These are phyloP conservation scores for Zelonia costaricensis DNA, from an alignment of 208 protist genomes.

Conservation along the genomic window DNA sequence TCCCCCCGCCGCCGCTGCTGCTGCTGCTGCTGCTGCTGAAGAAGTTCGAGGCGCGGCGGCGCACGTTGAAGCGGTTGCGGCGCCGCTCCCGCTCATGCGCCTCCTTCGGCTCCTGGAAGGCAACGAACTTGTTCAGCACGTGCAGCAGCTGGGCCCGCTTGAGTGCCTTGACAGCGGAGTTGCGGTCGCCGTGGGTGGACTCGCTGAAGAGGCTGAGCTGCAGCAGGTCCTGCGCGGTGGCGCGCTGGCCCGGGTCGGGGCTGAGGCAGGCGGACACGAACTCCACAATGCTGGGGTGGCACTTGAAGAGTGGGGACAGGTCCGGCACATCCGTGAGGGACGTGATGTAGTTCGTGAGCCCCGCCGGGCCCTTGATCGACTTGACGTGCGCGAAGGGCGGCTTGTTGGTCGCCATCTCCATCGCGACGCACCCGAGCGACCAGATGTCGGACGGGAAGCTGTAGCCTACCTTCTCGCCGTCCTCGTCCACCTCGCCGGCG, in stretches of 20 bases:
- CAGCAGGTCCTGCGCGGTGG: slow-evolving; percentile 76
- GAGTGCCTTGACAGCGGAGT: slow-evolving; percentile 74
- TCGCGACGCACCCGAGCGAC: slow-evolving; percentile 85
- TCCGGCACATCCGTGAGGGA: slow-evolving; percentile 83
- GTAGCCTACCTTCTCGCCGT: slow-evolving; percentile 72
- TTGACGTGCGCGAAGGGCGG: slow-evolving; percentile 88
- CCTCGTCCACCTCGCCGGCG: slow-evolving; percentile 73
- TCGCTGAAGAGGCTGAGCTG: slow-evolving; percentile 81
- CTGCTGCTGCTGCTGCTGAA: slow-evolving; percentile 18
- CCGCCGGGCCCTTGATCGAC: slow-evolving; percentile 66
- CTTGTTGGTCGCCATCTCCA: slow-evolving; percentile 87
- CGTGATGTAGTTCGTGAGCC: slow-evolving; percentile 78
- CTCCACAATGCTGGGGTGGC: slow-evolving; percentile 66
- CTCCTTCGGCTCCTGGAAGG: slow-evolving; percentile 76
- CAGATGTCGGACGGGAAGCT: slow-evolving; percentile 87
- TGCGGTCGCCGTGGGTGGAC: slow-evolving; percentile 54
- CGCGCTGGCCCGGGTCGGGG: slow-evolving; percentile 62
- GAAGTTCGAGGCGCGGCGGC: slow-evolving; percentile 17
- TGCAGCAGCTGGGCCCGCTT: slow-evolving; percentile 83
- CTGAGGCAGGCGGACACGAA: slow-evolving; percentile 86
- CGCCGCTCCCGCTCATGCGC: slow-evolving; percentile 12
- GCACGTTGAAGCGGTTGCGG: slow-evolving; percentile 10
- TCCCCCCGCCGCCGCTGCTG: neutral
- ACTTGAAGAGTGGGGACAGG: slow-evolving; percentile 75
- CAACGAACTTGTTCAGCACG: slow-evolving; percentile 84